These are phyloP conservation scores for Fraxinus baroniana DNA, from an alignment of 305 asterid genomes.

Conservation along the genomic window DNA sequence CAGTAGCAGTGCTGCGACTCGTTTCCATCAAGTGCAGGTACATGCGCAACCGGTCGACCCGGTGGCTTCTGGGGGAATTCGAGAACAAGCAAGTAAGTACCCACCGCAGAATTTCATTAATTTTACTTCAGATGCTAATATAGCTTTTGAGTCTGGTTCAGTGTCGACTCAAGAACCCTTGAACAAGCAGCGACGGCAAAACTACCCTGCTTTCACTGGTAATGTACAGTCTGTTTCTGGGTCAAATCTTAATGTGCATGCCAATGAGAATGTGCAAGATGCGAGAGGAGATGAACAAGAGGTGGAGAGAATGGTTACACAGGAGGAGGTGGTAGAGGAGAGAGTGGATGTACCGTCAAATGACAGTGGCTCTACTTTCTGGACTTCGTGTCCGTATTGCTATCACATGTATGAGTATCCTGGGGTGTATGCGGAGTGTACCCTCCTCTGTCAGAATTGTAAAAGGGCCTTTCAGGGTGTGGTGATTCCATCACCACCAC, in stretches of 20 bases:
- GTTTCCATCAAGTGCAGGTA: conserved; percentile 38
- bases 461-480: conserved; percentile 62
- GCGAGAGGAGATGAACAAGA: conserved; percentile 26
- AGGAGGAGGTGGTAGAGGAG: conserved; percentile 26
- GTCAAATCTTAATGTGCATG: conserved; percentile 21
- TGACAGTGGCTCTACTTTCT: conserved; percentile 36
- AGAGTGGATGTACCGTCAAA: not conserved
- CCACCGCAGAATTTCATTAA: conserved; percentile 8
- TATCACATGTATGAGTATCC: conserved; percentile 65
- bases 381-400: conserved; percentile 86
- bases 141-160: conserved; percentile 22
- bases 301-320: conserved; percentile 21
- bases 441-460: conserved; percentile 63
- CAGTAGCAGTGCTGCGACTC: conserved; percentile 19
- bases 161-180: conserved; percentile 12
- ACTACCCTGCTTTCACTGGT: conserved; percentile 19
- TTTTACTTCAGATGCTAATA: conserved; percentile 18
- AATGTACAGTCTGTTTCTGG: conserved; percentile 20
- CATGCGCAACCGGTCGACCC: conserved; percentile 31
- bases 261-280: conserved; percentile 27
- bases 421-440: conserved; percentile 45
- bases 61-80: conserved; percentile 14
- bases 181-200: conserved; percentile 14
- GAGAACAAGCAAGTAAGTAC: not conserved
- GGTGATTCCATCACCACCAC: conserved; percentile 55